These are phyloP conservation scores for Trichoderma parareesei DNA, from an alignment of 495 filamentous ascomycete species.

Conservation along the genomic window DNA sequence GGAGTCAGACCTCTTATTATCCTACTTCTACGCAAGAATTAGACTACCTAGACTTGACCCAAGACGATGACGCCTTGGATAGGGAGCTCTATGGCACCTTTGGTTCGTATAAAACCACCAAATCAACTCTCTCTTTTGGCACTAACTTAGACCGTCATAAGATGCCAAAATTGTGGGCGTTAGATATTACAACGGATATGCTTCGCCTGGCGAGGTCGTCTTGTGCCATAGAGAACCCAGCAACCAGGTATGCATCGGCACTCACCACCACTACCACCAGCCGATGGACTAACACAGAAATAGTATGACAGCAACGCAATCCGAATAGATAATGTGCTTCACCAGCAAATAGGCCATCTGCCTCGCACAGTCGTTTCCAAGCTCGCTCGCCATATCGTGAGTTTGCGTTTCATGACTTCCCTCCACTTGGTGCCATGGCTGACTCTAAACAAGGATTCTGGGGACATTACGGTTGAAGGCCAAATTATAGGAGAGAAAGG, in stretches of 20 bases:
- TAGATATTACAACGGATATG: slow-evolving; percentile 66
- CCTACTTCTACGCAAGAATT: neutral
- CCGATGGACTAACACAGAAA: neutral
- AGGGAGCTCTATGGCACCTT: slow-evolving; percentile 46
- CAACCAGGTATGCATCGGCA: slow-evolving; percentile 38
- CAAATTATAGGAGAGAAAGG: slow-evolving; percentile 48
- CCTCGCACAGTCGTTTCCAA: slow-evolving; percentile 56
- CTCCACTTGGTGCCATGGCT: slow-evolving; percentile 12
- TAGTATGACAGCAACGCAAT: slow-evolving; percentile 73
- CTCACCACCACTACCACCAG: no score
- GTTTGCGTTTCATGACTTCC: slow-evolving; percentile 11
- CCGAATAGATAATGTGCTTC: slow-evolving; percentile 69
- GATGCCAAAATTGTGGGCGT: slow-evolving; percentile 72
- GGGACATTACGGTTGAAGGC: slow-evolving; percentile 55
- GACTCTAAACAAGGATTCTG: slow-evolving; percentile 19
- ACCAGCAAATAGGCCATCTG: slow-evolving; percentile 74
- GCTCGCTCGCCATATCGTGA: slow-evolving; percentile 64
- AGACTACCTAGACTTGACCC: slow-evolving; percentile 34
- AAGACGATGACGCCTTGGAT: slow-evolving; percentile 35
- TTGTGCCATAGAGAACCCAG: slow-evolving; percentile 57
- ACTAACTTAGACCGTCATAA: slow-evolving; percentile 17
- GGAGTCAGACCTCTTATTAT: neutral
- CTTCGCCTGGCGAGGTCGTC: slow-evolving; percentile 64
- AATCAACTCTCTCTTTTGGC: neutral
- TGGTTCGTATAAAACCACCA: slow-evolving; percentile 16